phyloP scores from a whole-genome alignment of 108 stramenopile species.

The Fistulifera pelliculosa region DNA sequence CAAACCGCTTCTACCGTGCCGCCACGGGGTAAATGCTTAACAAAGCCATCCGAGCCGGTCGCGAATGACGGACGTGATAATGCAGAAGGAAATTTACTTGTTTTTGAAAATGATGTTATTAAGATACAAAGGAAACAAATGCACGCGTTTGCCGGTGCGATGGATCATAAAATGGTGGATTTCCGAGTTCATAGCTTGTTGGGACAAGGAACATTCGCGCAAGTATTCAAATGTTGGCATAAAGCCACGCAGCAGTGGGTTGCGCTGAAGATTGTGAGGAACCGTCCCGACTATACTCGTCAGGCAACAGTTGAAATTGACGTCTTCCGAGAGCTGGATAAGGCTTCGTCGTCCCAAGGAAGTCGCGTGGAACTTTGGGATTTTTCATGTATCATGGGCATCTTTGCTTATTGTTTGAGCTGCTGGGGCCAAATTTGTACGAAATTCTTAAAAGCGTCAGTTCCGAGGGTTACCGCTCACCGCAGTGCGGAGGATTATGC shows the following conservation, averaged over 20 bases:
- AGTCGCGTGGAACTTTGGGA: slow-evolving; percentile 78
- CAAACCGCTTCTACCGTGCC: slow-evolving; percentile 1
- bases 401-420: slow-evolving; percentile 93
- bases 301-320: slow-evolving; percentile 93
- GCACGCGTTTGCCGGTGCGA: slow-evolving; percentile 7
- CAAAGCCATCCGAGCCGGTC: slow-evolving; percentile 53
- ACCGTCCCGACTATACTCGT: slow-evolving; percentile 88
- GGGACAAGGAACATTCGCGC: slow-evolving; percentile 96
- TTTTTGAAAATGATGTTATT: slow-evolving; percentile 53
- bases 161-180: slow-evolving; percentile 12
- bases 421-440: slow-evolving; percentile 86
- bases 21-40: slow-evolving; percentile 54
- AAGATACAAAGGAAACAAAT: slow-evolving; percentile 33
- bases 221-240: slow-evolving; percentile 86
- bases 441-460: slow-evolving; percentile 89
- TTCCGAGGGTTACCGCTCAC: slow-evolving; percentile 88
- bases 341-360: slow-evolving; percentile 10
- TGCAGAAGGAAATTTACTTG: slow-evolving; percentile 69
- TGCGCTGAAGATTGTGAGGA: slow-evolving; percentile 96
- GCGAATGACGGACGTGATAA: slow-evolving; percentile 65
- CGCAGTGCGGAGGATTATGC: slow-evolving; percentile 60
- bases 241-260: slow-evolving; percentile 50
- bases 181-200: slow-evolving; percentile 60
- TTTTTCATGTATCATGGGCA: slow-evolving; percentile 87
- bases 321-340: slow-evolving; percentile 55